Evolutionary conservation across 345 rosid species (phyloP).

Genomic region (Eutrema yunnanense): DNA sequence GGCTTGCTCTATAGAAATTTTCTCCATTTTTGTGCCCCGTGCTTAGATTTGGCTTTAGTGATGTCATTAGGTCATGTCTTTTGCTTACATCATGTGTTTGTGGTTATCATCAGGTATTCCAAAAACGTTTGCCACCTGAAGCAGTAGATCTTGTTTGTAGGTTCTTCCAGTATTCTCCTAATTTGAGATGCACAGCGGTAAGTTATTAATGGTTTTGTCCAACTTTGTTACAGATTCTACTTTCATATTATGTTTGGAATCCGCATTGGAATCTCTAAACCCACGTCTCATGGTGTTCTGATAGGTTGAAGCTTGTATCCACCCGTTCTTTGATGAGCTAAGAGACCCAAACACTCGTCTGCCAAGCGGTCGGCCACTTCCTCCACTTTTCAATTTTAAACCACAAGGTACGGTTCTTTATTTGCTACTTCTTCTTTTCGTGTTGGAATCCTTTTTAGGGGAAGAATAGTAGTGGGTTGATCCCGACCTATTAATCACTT

Average conservation of each 20-base stretch:
- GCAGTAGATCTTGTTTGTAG: conserved; percentile 90
- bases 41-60: too few relatives aligned
- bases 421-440: background rate
- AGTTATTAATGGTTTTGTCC: conserved; percentile 17
- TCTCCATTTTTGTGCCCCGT: too few relatives aligned
- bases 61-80: too few relatives aligned
- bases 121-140: conserved; percentile 81
- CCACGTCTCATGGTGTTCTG: background rate
- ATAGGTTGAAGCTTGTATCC: conserved; percentile 63
- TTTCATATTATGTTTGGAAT: background rate
- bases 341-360: conserved; percentile 59
- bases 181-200: conserved; percentile 91
- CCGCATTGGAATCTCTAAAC: background rate
- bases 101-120: conserved; percentile 22
- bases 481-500: background rate
- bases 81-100: background rate
- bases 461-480: too few relatives aligned
- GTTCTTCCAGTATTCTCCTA: conserved; percentile 87
- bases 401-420: conserved; percentile 26
- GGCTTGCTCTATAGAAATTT: too few relatives aligned
- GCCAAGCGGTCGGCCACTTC: conserved; percentile 67
- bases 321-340: conserved; percentile 72
- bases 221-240: background rate
- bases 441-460: background rate
- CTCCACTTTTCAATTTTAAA: conserved; percentile 57